A percentile compares a stretch with the other conserved stretches of the same genome.
These are phyloP conservation scores for Jamesozyma gamospora DNA, from an alignment of 805 yeast genomes.

Conservation along the genomic window DNA sequence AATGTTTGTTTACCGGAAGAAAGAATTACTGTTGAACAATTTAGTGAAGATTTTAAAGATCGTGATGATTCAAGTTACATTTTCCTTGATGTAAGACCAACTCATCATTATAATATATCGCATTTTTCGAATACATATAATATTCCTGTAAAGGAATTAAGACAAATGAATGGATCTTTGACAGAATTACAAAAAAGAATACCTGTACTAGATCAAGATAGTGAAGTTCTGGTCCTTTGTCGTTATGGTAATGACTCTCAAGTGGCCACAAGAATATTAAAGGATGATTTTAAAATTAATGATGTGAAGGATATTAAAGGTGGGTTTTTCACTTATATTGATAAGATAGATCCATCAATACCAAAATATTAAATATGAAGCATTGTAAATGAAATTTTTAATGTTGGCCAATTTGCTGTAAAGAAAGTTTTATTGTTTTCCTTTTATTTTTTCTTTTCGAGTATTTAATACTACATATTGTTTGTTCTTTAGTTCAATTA, in stretches of 20 bases:
- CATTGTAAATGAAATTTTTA: too few relatives aligned
- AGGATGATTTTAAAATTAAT: conserved; percentile 38
- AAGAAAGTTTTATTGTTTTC: too few relatives aligned
- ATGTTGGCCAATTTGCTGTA: too few relatives aligned
- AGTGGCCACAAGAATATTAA: conserved; percentile 51
- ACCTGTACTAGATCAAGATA: conserved; percentile 16
- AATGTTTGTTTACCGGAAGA: conserved; percentile 36
- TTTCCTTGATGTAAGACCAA: conserved; percentile 72
- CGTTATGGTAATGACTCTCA: conserved; percentile 89
- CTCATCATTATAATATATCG: conserved; percentile 63
- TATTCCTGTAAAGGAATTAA: conserved; percentile 47
- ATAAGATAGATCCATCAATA: conserved; percentile 44
- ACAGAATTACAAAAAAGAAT: conserved; percentile 15
- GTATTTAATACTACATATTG: neutral
- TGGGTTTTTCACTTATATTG: conserved; percentile 65
- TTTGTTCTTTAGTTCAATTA: neutral
- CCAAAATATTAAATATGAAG: conserved; percentile 65
- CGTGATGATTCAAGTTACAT: conserved; percentile 14
- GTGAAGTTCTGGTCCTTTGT: conserved; percentile 55
- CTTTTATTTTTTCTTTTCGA: neutral
- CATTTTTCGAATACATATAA: conserved; percentile 49
- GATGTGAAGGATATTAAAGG: conserved; percentile 64
- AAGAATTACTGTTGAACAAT: conserved; percentile 37
- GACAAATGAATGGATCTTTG: conserved; percentile 26
- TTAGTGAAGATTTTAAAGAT: conserved; percentile 22